These are phyloP conservation scores for Zizania palustris DNA, from an alignment of 202 grass and related monocot species.

Conservation along the genomic window DNA sequence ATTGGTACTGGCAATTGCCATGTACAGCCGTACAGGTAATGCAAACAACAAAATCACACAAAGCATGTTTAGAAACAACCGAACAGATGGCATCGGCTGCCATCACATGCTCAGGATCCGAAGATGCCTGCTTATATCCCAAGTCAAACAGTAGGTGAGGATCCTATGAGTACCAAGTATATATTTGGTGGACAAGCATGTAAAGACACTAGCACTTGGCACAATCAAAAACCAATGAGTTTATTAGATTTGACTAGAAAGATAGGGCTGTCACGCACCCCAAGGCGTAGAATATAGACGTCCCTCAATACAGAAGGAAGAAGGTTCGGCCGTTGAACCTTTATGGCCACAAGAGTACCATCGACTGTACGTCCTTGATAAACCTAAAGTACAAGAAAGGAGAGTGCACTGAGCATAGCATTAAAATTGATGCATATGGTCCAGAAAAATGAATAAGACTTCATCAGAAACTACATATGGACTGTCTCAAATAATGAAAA, in stretches of 20 bases:
- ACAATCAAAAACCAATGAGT: slow-evolving; percentile 19
- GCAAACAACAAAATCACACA: slow-evolving; percentile 31
- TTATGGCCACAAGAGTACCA: slow-evolving; percentile 82
- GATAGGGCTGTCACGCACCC: slow-evolving; percentile 51
- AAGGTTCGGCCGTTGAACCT: slow-evolving; percentile 86
- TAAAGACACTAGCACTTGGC: not conserved
- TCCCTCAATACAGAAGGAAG: slow-evolving; percentile 81
- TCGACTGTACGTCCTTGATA: slow-evolving; percentile 80
- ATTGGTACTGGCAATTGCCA: not conserved
- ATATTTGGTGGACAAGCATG: not conserved
- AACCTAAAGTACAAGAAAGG: slow-evolving; percentile 55
- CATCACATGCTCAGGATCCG: slow-evolving; percentile 10
- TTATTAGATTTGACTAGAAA: slow-evolving; percentile 22
- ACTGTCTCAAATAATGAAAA: slow-evolving; percentile 27
- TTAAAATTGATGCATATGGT: not conserved
- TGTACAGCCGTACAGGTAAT: slow-evolving; percentile 1
- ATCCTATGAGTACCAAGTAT: not conserved
- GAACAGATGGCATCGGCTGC: slow-evolving; percentile 16
- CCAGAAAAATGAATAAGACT: slow-evolving; percentile 7
- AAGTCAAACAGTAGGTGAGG: not conserved
- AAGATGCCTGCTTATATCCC: not conserved
- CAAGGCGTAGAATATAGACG: slow-evolving; percentile 88
- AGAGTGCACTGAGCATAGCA: slow-evolving; percentile 21
- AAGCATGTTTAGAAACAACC: not conserved
- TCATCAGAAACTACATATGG: slow-evolving; percentile 26